Percentiles rank a stretch among this genome's conserved stretches.
These are phyloP conservation scores for Pseudofabraea citricarpa DNA, from an alignment of 2,329 filamentous ascomycete species.

Conservation along the genomic window DNA sequence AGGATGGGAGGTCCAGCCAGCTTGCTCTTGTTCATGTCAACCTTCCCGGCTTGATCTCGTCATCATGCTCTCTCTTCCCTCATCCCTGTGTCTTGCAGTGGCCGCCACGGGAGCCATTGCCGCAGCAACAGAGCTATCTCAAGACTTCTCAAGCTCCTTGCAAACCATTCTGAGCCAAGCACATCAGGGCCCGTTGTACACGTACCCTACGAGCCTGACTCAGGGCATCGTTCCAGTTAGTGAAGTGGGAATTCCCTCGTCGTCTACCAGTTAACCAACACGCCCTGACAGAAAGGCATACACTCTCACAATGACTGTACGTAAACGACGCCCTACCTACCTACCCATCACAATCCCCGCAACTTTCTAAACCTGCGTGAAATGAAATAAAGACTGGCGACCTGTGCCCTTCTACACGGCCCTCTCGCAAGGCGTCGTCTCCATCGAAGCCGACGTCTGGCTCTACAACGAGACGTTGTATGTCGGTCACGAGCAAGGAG, in stretches of 20 bases:
- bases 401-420: constrained; percentile 23
- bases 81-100: neutral
- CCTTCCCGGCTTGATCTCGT: too few relatives aligned
- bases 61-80: neutral
- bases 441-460: constrained; percentile 25
- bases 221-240: constrained; percentile 52
- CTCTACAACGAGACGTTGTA: constrained; percentile 21
- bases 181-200: constrained; percentile 45
- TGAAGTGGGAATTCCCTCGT: constrained; percentile 4
- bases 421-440: constrained; percentile 19
- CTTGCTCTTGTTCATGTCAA: too few relatives aligned
- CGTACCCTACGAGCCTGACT: constrained; percentile 57
- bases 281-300: constrained; percentile 47
- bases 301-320: constrained; percentile 59
- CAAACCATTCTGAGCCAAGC: constrained; percentile 53
- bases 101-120: neutral
- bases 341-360: constrained; percentile 48
- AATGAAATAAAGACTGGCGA: constrained; percentile 44
- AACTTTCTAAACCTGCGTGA: constrained; percentile 53
- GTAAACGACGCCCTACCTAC: constrained; percentile 33
- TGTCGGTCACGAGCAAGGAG: constrained; percentile 21
- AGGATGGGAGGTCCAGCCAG: too few relatives aligned
- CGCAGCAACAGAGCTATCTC: constrained; percentile 5
- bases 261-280: neutral
- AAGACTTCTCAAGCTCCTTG: constrained; percentile 39